These are phyloP conservation scores for Delitschia confertaspora DNA, from an alignment of 495 filamentous ascomycete genomes.

Conservation along the genomic window DNA sequence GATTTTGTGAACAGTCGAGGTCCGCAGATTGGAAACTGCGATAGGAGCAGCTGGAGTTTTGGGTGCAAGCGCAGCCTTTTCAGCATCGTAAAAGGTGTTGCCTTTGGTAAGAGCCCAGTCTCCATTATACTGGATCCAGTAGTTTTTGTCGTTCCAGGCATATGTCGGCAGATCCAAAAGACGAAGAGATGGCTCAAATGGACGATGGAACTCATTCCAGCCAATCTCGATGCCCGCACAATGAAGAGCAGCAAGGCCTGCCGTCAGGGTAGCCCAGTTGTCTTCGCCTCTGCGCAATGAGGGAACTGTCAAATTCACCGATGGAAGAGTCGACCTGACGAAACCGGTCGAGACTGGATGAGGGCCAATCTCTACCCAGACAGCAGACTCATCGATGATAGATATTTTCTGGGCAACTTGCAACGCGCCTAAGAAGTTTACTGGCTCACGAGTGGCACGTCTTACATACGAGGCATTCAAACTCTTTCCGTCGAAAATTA, in stretches of 20 bases:
- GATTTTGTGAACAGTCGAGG: slow-evolving; percentile 23
- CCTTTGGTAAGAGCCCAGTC: slow-evolving; percentile 37
- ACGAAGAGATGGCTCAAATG: slow-evolving; percentile 1
- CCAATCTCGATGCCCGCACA: slow-evolving; percentile 9
- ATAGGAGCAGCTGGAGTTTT: background rate
- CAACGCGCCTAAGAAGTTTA: slow-evolving; percentile 48
- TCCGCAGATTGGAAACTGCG: background rate
- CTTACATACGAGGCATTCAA: slow-evolving; percentile 56
- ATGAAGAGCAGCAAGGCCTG: slow-evolving; percentile 7
- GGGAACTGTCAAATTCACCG: background rate
- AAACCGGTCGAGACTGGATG: slow-evolving; percentile 35
- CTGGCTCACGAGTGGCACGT: slow-evolving; percentile 58
- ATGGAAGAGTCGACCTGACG: slow-evolving; percentile 15
- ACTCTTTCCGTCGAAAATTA: slow-evolving; percentile 46
- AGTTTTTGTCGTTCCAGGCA: slow-evolving; percentile 35
- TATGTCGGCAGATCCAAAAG: slow-evolving; percentile 12
- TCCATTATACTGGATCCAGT: slow-evolving; percentile 40
- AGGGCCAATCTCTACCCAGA: slow-evolving; percentile 39
- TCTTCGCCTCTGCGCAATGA: slow-evolving; percentile 9
- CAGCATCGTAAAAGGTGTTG: slow-evolving; percentile 12
- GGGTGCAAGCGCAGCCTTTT: background rate
- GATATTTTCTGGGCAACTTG: slow-evolving; percentile 16
- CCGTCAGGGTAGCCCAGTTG: slow-evolving; percentile 10
- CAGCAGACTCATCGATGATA: slow-evolving; percentile 24
- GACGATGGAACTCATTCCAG: slow-evolving; percentile 15